These are phyloP conservation scores for Rhizoclosmatium sp. DNA, from an alignment of 192 early-diverging fungal genomes.

Conservation along the genomic window DNA sequence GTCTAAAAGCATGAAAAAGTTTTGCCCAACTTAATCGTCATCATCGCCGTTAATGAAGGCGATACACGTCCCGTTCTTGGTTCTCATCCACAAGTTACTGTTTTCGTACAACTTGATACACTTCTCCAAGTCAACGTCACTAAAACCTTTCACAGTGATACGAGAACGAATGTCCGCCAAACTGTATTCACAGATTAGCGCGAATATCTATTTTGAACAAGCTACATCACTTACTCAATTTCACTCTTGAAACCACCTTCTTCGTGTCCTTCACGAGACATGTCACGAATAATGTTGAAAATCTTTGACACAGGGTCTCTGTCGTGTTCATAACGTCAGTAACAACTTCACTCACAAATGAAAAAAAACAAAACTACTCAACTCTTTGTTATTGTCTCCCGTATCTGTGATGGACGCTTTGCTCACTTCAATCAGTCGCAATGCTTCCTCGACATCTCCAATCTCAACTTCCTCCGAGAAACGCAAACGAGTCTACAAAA, in stretches of 20 bases:
- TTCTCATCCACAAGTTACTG: constrained; percentile 72
- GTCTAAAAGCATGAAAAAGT: no score
- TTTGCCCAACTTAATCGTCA: background rate
- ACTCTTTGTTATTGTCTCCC: constrained; percentile 48
- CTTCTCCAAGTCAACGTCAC: constrained; percentile 76
- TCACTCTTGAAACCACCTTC: constrained; percentile 52
- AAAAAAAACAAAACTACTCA: constrained; percentile 29
- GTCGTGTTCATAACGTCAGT: constrained; percentile 28
- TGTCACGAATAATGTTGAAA: constrained; percentile 79
- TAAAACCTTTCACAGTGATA: constrained; percentile 79
- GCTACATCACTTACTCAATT: constrained; percentile 52
- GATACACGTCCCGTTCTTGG: constrained; percentile 30
- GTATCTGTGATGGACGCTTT: constrained; percentile 83
- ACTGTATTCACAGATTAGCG: constrained; percentile 31
- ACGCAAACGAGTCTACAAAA: constrained; percentile 75
- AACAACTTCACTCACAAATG: background rate
- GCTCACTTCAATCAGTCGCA: constrained; percentile 89
- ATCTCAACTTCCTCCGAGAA: constrained; percentile 69
- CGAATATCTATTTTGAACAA: constrained; percentile 10
- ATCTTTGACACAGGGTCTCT: constrained; percentile 71
- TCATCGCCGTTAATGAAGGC: constrained; percentile 33
- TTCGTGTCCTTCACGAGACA: constrained; percentile 64
- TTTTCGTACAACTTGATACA: constrained; percentile 76
- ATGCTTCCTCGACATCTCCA: constrained; percentile 86
- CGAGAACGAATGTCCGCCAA: constrained; percentile 73